These are phyloP conservation scores for Gentiana macrophylla DNA, from an alignment of 257 asterid genomes.

Conservation along the genomic window DNA sequence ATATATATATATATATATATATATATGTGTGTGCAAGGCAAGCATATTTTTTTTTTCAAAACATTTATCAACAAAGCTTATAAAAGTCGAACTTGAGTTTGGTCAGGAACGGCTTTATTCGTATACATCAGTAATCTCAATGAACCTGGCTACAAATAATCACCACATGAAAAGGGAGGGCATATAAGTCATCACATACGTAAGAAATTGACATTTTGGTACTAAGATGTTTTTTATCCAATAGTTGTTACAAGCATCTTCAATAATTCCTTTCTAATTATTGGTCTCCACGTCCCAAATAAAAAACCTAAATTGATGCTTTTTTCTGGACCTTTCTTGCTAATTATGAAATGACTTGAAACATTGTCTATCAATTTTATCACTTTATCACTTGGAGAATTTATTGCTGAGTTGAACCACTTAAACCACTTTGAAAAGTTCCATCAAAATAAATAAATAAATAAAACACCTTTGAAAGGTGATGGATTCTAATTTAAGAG, in stretches of 20 bases:
- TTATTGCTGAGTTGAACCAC: background rate
- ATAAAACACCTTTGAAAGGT: background rate
- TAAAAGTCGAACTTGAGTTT: no score
- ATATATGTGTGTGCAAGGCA: no score
- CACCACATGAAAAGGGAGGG: conserved; percentile 16
- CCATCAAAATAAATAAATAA: no score
- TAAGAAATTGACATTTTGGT: conserved; percentile 19
- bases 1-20: no score
- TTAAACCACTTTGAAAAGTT: background rate
- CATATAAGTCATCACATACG: conserved; percentile 16
- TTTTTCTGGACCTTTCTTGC: conserved; percentile 2
- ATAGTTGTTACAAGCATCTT: conserved; percentile 12
- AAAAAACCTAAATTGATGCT: conserved; percentile 19
- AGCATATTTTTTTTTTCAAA: no score
- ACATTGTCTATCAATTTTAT: background rate
- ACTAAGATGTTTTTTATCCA: conserved; percentile 7
- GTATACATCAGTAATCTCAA: no score
- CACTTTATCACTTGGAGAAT: background rate
- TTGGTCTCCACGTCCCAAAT: conserved; percentile 8
- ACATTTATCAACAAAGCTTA: no score
- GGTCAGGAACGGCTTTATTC: no score
- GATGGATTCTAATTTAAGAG: conserved; percentile 24
- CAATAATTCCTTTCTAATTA: conserved; percentile 6
- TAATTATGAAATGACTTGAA: conserved; percentile 9
- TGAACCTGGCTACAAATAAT: background rate